phyloP scores from a whole-genome alignment of 805 yeast genomes.

The Wilhelminamyces savonicus region DNA sequence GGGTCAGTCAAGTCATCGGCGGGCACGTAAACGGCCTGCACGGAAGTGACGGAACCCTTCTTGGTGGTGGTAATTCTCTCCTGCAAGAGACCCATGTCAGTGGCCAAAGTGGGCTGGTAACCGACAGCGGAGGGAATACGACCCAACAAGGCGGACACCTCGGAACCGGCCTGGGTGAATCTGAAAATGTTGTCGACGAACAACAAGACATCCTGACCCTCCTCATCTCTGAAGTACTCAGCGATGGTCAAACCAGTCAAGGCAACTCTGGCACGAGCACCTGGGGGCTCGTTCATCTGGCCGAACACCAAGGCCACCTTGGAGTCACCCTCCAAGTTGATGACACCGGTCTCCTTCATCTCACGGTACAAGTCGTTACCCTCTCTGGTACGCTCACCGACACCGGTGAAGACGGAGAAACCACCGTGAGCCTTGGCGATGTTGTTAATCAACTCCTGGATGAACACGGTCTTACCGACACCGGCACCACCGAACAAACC shows the following conservation, averaged over 20 bases:
- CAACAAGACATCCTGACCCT: constrained; percentile 99
- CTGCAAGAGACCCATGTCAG: constrained; percentile 99
- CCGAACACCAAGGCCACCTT: constrained; percentile 99
- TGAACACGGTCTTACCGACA: constrained; percentile 99
- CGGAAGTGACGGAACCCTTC: constrained; percentile 99
- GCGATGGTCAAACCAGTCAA: constrained; percentile 99
- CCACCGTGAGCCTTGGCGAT: constrained; percentile 99
- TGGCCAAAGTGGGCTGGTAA: constrained; percentile 99
- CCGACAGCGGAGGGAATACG: constrained; percentile 99
- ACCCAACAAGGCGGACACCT: constrained; percentile 98
- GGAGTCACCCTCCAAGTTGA: constrained; percentile 98
- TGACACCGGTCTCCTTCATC: constrained; percentile 99
- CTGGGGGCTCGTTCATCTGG: constrained; percentile 99
- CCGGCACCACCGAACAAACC: constrained; percentile 99
- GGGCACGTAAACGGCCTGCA: constrained; percentile 99
- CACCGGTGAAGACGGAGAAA: constrained; percentile 99
- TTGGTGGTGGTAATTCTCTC: constrained; percentile 99
- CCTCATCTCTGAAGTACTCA: constrained; percentile 99
- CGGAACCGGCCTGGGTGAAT: constrained; percentile 99
- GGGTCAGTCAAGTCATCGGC: constrained; percentile 99
- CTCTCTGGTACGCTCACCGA: constrained; percentile 99
- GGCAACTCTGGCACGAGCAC: constrained; percentile 99
- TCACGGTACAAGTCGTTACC: constrained; percentile 99
- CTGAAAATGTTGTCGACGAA: constrained; percentile 99
- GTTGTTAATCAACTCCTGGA: constrained; percentile 99